Conservation (phyloP, 2,329 filamentous ascomycete genomes). For the Calonectria montana region DNA sequence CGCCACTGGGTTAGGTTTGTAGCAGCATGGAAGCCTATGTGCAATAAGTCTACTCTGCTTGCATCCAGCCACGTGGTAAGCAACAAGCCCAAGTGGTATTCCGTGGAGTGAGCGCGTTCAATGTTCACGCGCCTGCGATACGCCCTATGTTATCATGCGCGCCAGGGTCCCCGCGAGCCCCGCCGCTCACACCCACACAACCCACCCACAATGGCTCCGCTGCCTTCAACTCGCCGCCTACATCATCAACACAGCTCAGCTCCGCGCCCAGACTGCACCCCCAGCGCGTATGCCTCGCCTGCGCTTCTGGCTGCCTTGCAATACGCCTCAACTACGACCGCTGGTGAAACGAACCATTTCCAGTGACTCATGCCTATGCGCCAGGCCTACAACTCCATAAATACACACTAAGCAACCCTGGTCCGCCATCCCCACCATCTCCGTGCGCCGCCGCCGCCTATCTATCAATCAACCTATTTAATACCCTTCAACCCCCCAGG, state of each 20-base stretch:
- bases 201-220: neutral
- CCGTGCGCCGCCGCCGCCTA: conserved; percentile 7
- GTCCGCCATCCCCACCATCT: conserved; percentile 11
- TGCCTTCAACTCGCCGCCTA: conserved; percentile 24
- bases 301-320: neutral
- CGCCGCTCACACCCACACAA: neutral
- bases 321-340: neutral
- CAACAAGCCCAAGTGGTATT: neutral
- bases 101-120: neutral
- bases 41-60: neutral
- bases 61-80: conserved; percentile 14
- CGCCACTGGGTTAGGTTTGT: conserved; percentile 3
- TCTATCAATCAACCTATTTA: conserved; percentile 11
- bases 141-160: neutral
- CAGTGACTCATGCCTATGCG: conserved; percentile 16
- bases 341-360: conserved; percentile 2
- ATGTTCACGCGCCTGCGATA: conserved; percentile 15
- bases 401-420: conserved; percentile 12
- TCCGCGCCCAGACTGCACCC: conserved; percentile 5
- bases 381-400: conserved; percentile 11
- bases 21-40: neutral
- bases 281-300: neutral
- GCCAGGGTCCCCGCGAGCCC: neutral
- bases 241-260: conserved; percentile 19
- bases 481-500: conserved; percentile 6